A percentile compares a stretch with the other conserved stretches of the same genome.
These are phyloP conservation scores for Zychaea mexicana DNA, from an alignment of 371 early-diverging fungal species.

Conservation along the genomic window DNA sequence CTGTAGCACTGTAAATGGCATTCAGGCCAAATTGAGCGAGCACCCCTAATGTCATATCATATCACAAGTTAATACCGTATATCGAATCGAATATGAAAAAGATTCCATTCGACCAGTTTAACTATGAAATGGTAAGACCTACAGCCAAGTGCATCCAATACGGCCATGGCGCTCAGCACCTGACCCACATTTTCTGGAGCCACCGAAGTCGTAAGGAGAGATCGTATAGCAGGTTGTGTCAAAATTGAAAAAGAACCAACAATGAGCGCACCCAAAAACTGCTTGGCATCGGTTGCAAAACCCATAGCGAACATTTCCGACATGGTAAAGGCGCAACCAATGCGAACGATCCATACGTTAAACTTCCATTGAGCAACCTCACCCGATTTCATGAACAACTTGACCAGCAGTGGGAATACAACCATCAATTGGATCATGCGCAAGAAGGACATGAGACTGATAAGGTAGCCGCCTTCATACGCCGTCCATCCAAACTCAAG, in stretches of 20 bases:
- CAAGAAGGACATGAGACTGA: slow-evolving; percentile 27
- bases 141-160: slow-evolving; percentile 50
- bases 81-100: background rate
- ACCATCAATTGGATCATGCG: slow-evolving; percentile 21
- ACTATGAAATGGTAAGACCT: slow-evolving; percentile 23
- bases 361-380: slow-evolving; percentile 18
- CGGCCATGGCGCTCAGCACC: slow-evolving; percentile 48
- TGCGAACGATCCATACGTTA: slow-evolving; percentile 50
- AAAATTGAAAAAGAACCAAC: slow-evolving; percentile 39
- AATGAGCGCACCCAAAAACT: slow-evolving; percentile 27
- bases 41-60: slow-evolving; percentile 22
- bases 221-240: slow-evolving; percentile 45
- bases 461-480: slow-evolving; percentile 40
- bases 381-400: slow-evolving; percentile 11
- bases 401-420: slow-evolving; percentile 33
- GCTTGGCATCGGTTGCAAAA: slow-evolving; percentile 21
- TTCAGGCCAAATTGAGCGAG: slow-evolving; percentile 37
- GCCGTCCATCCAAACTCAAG: slow-evolving; percentile 47
- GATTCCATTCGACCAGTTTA: background rate
- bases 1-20: slow-evolving; percentile 49
- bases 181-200: slow-evolving; percentile 52
- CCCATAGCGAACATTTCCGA: slow-evolving; percentile 28
- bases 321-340: slow-evolving; percentile 36
- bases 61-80: background rate
- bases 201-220: slow-evolving; percentile 46